Evolutionary conservation across 2,329 filamentous ascomycete genomes (phyloP), one percentile per base, ranked within the genome.

Genomic region (Rutstroemia sp.): DNA sequence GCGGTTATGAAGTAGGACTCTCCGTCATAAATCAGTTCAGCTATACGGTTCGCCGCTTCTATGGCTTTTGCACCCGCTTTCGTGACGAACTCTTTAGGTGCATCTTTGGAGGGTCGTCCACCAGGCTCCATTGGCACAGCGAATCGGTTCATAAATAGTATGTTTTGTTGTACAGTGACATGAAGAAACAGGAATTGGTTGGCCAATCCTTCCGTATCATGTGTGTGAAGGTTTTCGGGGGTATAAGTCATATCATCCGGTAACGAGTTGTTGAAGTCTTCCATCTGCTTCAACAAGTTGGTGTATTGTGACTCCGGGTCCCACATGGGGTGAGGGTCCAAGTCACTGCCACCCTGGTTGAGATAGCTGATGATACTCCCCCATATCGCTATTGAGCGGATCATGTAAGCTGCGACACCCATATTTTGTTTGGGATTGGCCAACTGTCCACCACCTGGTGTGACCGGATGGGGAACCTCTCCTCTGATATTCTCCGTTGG

Each of bases 161-260:
- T 83, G 62, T 92, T 92, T 71, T 97, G 94, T 65, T 96, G 88
- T 62, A 91, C 84, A 30, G 90, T 82, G 58, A 97, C 88, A 71
- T 99, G 94, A 54, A 97, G 76, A 67, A 96, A 95, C 16, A 97
- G 74, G 66, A 95, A 96, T 66, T 96, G 92, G 67, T 95, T 95
- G 3, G 87, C 90, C 58, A 91, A 86, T 63, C 86, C 87, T 66
- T 95, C 90, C 3, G 88, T 91, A 30, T 86, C 85, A 69, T 97
- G 91, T 42, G 87, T 81, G 57, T 90, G 86, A 2, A 97, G 78
- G 66, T 96, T 97, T 63, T 95, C 90, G 9, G 79, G 72, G 4
- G 79, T 90, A 71, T 94, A 96, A 23, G 79, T 75, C n/a, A 97
- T 74, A 37, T 77, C 76, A 8, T 81, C 77, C 0, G 92, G 92